Percentiles rank a stretch among this genome's conserved stretches.
phyloP scores from a whole-genome alignment of 2,329 filamentous ascomycete species.

The Paecilomyces dactylethromorphus region DNA sequence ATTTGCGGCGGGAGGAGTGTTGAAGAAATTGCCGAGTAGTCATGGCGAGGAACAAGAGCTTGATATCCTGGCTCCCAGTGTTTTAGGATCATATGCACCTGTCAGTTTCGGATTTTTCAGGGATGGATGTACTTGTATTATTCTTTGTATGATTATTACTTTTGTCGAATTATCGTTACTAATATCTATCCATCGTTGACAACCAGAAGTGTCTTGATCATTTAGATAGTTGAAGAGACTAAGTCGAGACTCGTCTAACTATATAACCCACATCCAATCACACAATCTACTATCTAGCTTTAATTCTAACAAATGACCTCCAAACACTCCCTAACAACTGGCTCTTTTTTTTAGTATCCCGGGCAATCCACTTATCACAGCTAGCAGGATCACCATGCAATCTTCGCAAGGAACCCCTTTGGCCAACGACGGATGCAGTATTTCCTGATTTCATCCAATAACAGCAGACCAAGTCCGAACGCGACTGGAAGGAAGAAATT shows the following conservation, averaged over 20 bases:
- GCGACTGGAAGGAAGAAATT: constrained; percentile 71
- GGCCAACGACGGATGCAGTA: constrained; percentile 56
- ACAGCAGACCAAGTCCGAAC: constrained; percentile 59
- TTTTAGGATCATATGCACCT: neutral
- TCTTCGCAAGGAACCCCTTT: constrained; percentile 48
- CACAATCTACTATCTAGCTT: no score
- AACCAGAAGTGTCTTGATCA: no score
- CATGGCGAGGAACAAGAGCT: neutral
- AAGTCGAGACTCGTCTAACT: no score
- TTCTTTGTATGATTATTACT: neutral
- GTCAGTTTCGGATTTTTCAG: neutral
- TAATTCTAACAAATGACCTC: no score
- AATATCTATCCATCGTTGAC: neutral
- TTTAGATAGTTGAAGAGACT: no score
- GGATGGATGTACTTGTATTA: neutral
- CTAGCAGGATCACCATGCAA: constrained; percentile 51
- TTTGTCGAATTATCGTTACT: neutral
- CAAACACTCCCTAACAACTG: no score
- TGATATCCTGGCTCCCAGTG: neutral
- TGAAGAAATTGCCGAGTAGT: constrained; percentile 14
- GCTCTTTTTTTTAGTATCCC: no score
- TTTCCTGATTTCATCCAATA: constrained; percentile 63
- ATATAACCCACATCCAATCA: no score
- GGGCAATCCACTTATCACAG: no score
- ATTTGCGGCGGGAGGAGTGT: constrained; percentile 25